Percentiles rank a stretch among this genome's conserved stretches.
These are phyloP conservation scores for Ocimum tenuiflorum DNA, from an alignment of 257 asterid species.

Conservation along the genomic window DNA sequence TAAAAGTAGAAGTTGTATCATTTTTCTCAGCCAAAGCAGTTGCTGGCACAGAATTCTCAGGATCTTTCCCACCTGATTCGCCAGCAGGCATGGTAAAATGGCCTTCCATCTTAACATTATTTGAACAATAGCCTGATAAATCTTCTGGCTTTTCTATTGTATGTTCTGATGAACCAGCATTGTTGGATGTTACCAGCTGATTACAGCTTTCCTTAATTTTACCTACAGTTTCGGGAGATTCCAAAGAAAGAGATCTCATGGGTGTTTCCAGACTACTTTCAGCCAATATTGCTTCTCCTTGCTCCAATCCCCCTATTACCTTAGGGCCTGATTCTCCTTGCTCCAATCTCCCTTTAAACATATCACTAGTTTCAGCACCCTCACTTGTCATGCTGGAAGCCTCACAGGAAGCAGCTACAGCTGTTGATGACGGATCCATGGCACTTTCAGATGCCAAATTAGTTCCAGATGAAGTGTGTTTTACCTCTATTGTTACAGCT, in stretches of 20 bases:
- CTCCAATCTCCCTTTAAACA: conserved; percentile 20
- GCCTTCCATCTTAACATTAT: conserved; percentile 22
- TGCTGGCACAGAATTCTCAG: conserved; percentile 17
- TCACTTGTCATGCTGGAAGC: conserved; percentile 21
- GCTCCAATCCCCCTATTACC: conserved; percentile 21
- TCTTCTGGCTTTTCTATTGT: conserved; percentile 24
- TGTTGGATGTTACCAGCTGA: conserved; percentile 25
- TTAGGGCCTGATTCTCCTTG: conserved; percentile 23
- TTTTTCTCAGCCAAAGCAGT: conserved; percentile 20
- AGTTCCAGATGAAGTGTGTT: conserved; percentile 21
- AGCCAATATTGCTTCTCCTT: conserved; percentile 25
- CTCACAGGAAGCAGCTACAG: conserved; percentile 23
- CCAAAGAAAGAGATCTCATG: conserved; percentile 25
- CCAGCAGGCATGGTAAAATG: conserved; percentile 24
- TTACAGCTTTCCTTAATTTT: conserved; percentile 26
- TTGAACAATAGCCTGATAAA: conserved; percentile 19
- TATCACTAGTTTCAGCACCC: conserved; percentile 13
- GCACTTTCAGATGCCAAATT: conserved; percentile 26
- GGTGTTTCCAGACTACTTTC: conserved; percentile 27
- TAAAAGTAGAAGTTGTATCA: conserved; percentile 20
- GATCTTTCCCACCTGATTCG: conserved; percentile 9
- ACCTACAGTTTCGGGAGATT: conserved; percentile 24
- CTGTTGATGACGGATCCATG: conserved; percentile 20
- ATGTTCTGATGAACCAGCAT: conserved; percentile 15
- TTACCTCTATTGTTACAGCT: conserved; percentile 20